Evolutionary conservation across 768 basidiomycete genomes (phyloP), one percentile per base, ranked within the genome.

Genomic region (Botryobasidium botryosum): DNA sequence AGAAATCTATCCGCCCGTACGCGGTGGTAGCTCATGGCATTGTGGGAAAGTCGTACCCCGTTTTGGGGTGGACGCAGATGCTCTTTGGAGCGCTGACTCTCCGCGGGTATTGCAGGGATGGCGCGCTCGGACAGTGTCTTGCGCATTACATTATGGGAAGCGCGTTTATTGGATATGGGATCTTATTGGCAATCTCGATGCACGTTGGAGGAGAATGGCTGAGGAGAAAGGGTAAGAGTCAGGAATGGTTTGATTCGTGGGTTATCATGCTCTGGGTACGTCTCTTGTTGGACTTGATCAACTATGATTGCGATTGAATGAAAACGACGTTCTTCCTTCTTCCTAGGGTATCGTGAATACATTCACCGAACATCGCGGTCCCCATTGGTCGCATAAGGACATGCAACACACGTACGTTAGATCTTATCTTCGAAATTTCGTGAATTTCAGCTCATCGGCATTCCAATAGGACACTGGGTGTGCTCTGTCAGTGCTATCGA

Each of bases 1-100:
- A 92, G 60, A 67, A 68, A 48, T 72, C 76, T 1, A 50, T 78
- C 7, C 69, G 90, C 32, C 80, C 79, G 1, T 80, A 68, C 55
- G 75, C 77, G 0, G 81, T 86, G 3, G 59, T 63, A 3, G 63
- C 64, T 1, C 90, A 92, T 52, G 79, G 83, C 0, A 53, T 83
- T n/a, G 61, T 94, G 13, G 90, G 90, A 12, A 90, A 81, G 57
- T 50, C 65, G 7, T 94, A 82, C 57, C 88, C 90, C 0, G 62
- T 92, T 45, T 54, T 92, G 6, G 90, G 79, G 5, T 92, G 90
- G 90, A 67, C 67, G 1, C 90, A 94, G 59, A 83, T 86, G 68
- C 61, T 94, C 6, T 85, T 92, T 58, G 90, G 87, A 18, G 79
- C 74, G 28, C 70, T 82, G 35, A 68, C 78, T 0, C 69, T 78